phyloP scores from a whole-genome alignment of 352 stramenopile genomes.

The Detonula confervacea region DNA sequence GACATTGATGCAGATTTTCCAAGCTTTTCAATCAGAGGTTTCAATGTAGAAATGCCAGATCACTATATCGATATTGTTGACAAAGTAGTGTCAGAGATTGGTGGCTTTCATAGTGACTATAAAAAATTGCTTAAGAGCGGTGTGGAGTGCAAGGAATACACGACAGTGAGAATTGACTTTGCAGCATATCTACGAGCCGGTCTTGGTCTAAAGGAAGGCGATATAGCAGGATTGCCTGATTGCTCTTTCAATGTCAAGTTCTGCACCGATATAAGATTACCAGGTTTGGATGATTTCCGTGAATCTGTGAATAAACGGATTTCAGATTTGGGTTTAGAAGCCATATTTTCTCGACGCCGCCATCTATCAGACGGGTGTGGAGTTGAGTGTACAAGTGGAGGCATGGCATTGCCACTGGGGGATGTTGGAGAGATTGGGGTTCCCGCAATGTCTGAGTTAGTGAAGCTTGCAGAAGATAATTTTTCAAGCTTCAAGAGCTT shows the following conservation, averaged over 20 bases:
- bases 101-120: slow-evolving; percentile 9
- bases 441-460: no score
- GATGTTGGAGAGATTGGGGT: no score
- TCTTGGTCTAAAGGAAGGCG: slow-evolving; percentile 10
- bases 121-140: background rate
- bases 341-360: background rate
- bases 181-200: slow-evolving; percentile 7
- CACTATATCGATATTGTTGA: slow-evolving; percentile 2
- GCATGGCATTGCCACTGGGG: no score
- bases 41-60: background rate
- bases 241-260: slow-evolving; percentile 8
- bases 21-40: background rate
- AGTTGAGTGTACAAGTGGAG: no score
- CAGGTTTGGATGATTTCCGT: slow-evolving; percentile 8
- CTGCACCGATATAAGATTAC: slow-evolving; percentile 15
- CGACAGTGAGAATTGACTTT: background rate
- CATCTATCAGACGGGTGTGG: no score
- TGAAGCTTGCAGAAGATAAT: no score
- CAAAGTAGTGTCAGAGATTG: slow-evolving; percentile 9
- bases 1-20: slow-evolving; percentile 5
- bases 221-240: slow-evolving; percentile 17
- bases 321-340: background rate
- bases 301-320: background rate
- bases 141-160: slow-evolving; percentile 21
- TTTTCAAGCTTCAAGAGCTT: background rate